Evolutionary conservation across 768 basidiomycete species (phyloP).

Genomic region (Amanita thiersii): DNA sequence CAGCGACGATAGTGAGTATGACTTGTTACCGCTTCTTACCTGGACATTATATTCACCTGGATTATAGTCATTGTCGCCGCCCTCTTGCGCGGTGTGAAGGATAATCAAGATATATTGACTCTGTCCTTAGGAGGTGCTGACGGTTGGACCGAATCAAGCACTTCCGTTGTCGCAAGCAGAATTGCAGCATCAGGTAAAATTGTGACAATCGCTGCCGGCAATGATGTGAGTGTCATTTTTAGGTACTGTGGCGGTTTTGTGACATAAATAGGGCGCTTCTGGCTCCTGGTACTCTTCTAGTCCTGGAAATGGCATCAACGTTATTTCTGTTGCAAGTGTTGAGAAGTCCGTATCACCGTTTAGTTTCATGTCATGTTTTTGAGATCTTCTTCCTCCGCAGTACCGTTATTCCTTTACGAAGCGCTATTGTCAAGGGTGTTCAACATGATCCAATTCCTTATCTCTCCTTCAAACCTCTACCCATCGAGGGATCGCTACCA

Average conservation of each 20-base stretch:
- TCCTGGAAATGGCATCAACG: conserved; percentile 45
- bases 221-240: conserved; percentile 21
- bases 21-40: neutral
- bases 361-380: neutral
- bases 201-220: conserved; percentile 58
- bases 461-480: conserved; percentile 40
- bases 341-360: conserved; percentile 32
- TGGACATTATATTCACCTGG: neutral
- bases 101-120: conserved; percentile 55
- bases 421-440: conserved; percentile 42
- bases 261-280: conserved; percentile 36
- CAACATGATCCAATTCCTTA: conserved; percentile 44
- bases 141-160: conserved; percentile 55
- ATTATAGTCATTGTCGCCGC: conserved; percentile 34
- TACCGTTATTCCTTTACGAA: conserved; percentile 49
- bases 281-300: conserved; percentile 57
- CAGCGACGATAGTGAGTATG: conserved; percentile 40
- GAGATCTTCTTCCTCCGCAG: conserved; percentile 16
- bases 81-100: conserved; percentile 38
- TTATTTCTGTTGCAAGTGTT: conserved; percentile 48
- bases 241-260: too few relatives aligned
- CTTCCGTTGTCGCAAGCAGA: conserved; percentile 48
- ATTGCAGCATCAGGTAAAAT: conserved; percentile 50
- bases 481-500: conserved; percentile 35
- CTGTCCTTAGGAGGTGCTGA: conserved; percentile 56